Evolutionary conservation across 2,329 filamentous ascomycete genomes (phyloP), one percentile per base, ranked within the genome.

Genomic region (Aureobasidium sp.): DNA sequence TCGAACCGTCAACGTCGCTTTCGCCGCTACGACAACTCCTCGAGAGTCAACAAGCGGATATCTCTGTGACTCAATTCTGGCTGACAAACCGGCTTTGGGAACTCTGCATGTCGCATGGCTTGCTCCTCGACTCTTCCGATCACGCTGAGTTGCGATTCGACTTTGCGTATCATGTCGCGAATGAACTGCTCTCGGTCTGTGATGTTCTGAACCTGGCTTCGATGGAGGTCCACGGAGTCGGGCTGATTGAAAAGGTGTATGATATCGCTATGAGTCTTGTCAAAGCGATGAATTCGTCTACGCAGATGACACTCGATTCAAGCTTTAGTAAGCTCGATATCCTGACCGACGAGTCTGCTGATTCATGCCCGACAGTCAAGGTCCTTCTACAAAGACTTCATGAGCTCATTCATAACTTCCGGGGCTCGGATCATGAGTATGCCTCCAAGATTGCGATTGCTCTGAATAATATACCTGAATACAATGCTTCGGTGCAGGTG

Each of bases 171-270:
- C 44, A 48, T 31, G 17, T 49, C 20, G 44, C 31, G 7, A 20
- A 22, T 8, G 44, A 20, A 1, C 44, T 59, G 7, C 5, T 59
- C 15, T 31, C 27, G 2, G 17, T 31, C 15, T 48, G 45, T 8
- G 7, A n/a, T 2, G 2, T n/a, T 5, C 9, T 55, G 68, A 72
- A 58, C 11, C 62, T 69, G 22, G 57, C 65, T 61, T 73, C 76
- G 2, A 75, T 78, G 73, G 76, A 78, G 62, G 73, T 75, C 0
- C 75, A 77, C 63, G 76, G 76, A 4, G 73, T 77, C 37, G 76
- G 60, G 62, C 70, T 68, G 69, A 71, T 74, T 15, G 74, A 77
- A 63, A 77, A 77, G 64, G 63, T 77, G 25, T 76, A 71, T 45
- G 74, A 77, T 61, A 75, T 76, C 39, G 69, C 68, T 1, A 63